These are phyloP conservation scores for Fusarium abutilonis DNA, from an alignment of 2,329 filamentous ascomycete species.

Conservation along the genomic window DNA sequence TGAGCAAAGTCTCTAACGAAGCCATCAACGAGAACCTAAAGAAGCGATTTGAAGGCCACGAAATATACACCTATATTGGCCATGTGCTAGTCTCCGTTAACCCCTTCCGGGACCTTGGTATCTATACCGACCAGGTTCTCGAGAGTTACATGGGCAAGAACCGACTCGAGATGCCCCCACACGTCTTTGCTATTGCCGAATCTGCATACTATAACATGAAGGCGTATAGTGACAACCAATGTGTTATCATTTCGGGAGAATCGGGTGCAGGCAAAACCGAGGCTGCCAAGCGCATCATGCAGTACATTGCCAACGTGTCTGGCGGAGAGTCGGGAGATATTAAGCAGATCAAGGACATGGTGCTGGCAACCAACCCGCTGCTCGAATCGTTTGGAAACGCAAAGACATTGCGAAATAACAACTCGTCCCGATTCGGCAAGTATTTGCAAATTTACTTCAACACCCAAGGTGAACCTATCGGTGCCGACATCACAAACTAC, in stretches of 20 bases:
- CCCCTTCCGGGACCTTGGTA: slow-evolving; percentile 95
- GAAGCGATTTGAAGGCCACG: slow-evolving; percentile 95
- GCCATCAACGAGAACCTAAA: slow-evolving; percentile 99
- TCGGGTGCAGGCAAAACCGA: slow-evolving; percentile 99
- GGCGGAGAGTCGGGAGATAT: slow-evolving; percentile 86
- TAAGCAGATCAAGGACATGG: slow-evolving; percentile 98
- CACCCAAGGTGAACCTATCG: slow-evolving; percentile 86
- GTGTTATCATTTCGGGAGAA: slow-evolving; percentile 98
- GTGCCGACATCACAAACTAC: slow-evolving; percentile 98
- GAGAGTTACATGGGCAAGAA: slow-evolving; percentile 97
- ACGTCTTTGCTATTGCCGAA: slow-evolving; percentile 98
- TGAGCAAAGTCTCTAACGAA: slow-evolving; percentile 99
- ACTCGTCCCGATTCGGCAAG: slow-evolving; percentile 97
- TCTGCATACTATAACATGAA: slow-evolving; percentile 99
- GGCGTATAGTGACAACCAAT: slow-evolving; percentile 98
- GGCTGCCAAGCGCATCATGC: slow-evolving; percentile 98
- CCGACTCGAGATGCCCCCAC: slow-evolving; percentile 90
- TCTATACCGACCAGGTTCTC: slow-evolving; percentile 95
- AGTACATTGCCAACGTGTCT: slow-evolving; percentile 98
- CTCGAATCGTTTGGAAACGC: slow-evolving; percentile 98
- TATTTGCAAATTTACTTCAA: slow-evolving; percentile 99
- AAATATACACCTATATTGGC: slow-evolving; percentile 99
- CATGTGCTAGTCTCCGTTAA: slow-evolving; percentile 99
- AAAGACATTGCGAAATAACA: slow-evolving; percentile 98
- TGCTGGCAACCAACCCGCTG: slow-evolving; percentile 95